These are phyloP conservation scores for Solanum tarijense DNA, from an alignment of 257 asterid genomes.

Conservation along the genomic window DNA sequence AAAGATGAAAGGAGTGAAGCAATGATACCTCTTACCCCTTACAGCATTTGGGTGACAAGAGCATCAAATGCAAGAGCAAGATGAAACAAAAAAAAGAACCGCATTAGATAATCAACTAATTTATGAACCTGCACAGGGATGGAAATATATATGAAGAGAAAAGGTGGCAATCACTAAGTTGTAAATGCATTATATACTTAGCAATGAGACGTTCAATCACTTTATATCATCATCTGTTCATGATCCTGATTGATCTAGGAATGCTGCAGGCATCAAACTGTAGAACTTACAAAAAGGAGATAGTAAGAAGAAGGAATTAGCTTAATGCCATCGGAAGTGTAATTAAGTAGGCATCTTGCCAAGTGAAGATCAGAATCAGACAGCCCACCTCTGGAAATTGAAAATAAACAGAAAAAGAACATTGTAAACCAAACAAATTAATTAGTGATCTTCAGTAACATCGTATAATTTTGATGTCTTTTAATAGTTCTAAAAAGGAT, in stretches of 20 bases:
- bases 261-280: neutral
- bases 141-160: neutral
- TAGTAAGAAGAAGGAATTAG: neutral
- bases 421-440: neutral
- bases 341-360: neutral
- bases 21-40: neutral
- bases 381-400: neutral
- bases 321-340: neutral
- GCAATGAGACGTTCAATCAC: neutral
- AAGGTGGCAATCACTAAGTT: neutral
- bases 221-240: neutral
- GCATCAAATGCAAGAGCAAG: neutral
- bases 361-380: neutral
- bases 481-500: neutral
- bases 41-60: neutral
- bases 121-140: neutral
- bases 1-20: neutral
- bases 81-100: neutral
- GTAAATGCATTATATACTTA: neutral
- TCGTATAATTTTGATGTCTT: neutral
- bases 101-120: neutral
- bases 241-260: neutral
- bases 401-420: neutral
- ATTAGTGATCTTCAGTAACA: neutral
- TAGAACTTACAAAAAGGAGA: neutral